Evolutionary conservation across 2,329 filamentous ascomycete genomes (phyloP), one percentile per base, ranked within the genome.

Genomic region (Davidsoniella neocaledoniae): DNA sequence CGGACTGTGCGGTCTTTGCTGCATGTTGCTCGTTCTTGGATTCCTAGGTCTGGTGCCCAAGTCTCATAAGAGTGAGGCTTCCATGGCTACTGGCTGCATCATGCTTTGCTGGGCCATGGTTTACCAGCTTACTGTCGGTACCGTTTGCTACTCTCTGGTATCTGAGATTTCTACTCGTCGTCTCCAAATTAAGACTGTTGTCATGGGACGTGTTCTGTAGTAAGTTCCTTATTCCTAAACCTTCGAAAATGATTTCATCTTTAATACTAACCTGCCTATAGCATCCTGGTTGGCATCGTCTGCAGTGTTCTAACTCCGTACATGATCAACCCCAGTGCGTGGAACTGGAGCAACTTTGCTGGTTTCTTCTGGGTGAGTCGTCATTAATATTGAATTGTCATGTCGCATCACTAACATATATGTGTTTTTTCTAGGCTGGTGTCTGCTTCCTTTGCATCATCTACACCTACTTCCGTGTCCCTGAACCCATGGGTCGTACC

Each of bases 111-210:
- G 83, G 83, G 81, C 87, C 1, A 67, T 91, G 43, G 76, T 81
- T 58, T 94, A 94, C 66, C 86, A 94, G 62, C 71, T 90, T 44
- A 84, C 85, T 0, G 86, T 94, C 45, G 87, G 87, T 38, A 91
- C 87, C 0, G 86, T 94, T 6, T 86, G 83, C 64, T 94, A 93
- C 66, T 91, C 86, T 0, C 74, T 94, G 9, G 87, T 94, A 4
- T 77, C 83, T 1, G 87, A 94, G 62, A 66, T 94, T 19, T 87
- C 86, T 0, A 86, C 86, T 0, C 77, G 84, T 12, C 76, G 87
- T 2, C 72, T 95, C 33, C 83, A 88, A 60, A 88, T 93, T 68
- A 94, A 94, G 69, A 94, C 88, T 0, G 83, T 94, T 19, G 87
- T 91, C 1, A 73, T 94, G 2, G 86, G 83, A 1, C 81, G 87